These are phyloP conservation scores for Annulohypoxylon maeteangense DNA, from an alignment of 495 filamentous ascomycete species.

Conservation along the genomic window DNA sequence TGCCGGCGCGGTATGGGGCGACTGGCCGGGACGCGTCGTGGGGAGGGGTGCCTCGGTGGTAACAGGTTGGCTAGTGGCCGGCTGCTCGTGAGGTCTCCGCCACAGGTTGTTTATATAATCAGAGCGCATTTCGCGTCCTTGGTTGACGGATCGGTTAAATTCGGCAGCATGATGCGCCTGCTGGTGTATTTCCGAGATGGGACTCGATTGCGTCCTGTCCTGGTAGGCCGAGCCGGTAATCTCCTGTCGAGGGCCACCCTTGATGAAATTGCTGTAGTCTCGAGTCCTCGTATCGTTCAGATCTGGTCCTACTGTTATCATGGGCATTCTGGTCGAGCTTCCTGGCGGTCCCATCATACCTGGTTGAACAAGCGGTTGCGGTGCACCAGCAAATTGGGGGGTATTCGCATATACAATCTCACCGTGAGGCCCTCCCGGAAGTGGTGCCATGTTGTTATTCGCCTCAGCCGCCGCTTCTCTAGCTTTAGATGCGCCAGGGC, in stretches of 20 bases:
- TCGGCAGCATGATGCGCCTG: slow-evolving; percentile 90
- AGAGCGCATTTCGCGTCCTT: slow-evolving; percentile 76
- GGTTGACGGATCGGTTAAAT: slow-evolving; percentile 83
- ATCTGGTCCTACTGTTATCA: slow-evolving; percentile 83
- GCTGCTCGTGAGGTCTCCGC: slow-evolving; percentile 78
- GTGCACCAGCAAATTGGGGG: slow-evolving; percentile 66
- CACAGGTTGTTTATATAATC: slow-evolving; percentile 82
- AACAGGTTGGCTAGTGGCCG: slow-evolving; percentile 64
- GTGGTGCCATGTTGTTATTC: slow-evolving; percentile 56
- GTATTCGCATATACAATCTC: slow-evolving; percentile 87
- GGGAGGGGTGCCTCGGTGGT: slow-evolving; percentile 56
- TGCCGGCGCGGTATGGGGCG: slow-evolving; percentile 57
- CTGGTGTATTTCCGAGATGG: slow-evolving; percentile 83
- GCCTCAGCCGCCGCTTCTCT: slow-evolving; percentile 79
- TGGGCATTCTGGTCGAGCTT: slow-evolving; percentile 76
- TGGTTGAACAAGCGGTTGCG: slow-evolving; percentile 75
- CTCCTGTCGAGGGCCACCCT: slow-evolving; percentile 81
- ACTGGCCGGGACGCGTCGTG: slow-evolving; percentile 61
- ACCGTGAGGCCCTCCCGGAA: slow-evolving; percentile 70
- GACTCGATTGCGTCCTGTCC: slow-evolving; percentile 82
- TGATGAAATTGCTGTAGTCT: slow-evolving; percentile 85
- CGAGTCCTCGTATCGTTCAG: slow-evolving; percentile 80
- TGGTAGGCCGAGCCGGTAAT: slow-evolving; percentile 88
- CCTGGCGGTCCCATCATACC: slow-evolving; percentile 72
- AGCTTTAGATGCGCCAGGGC: slow-evolving; percentile 88